Conservation (phyloP, 164 flowering plant species). For the Stephania yunnanensis region DNA sequence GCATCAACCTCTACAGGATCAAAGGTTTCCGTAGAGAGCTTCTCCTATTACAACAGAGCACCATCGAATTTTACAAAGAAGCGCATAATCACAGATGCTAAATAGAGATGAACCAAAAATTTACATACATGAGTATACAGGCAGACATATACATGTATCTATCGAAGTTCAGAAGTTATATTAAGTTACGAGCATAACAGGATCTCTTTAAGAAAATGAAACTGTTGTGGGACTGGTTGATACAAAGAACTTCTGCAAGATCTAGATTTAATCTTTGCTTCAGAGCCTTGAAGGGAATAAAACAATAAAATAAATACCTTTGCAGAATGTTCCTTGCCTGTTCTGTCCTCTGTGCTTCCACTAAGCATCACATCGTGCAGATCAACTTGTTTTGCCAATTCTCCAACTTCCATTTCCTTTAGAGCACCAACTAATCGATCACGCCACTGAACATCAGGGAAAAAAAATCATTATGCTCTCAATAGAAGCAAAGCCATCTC, state of each 20-base stretch:
- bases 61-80: background rate
- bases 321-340: conserved; percentile 20
- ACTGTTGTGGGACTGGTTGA: background rate
- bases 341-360: conserved; percentile 32
- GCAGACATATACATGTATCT: background rate
- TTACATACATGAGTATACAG: background rate
- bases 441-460: conserved; percentile 53
- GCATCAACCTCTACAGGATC: conserved; percentile 27
- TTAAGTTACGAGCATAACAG: background rate
- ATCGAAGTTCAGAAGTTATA: background rate
- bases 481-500: background rate
- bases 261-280: background rate
- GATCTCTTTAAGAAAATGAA: background rate
- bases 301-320: conserved; percentile 25
- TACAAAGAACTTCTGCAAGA: background rate
- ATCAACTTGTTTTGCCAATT: conserved; percentile 29
- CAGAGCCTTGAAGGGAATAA: background rate
- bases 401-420: conserved; percentile 51
- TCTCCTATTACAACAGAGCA: conserved; percentile 51
- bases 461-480: background rate
- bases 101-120: too few species aligned
- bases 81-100: background rate
- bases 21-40: conserved; percentile 20
- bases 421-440: conserved; percentile 69
- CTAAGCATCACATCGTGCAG: conserved; percentile 29